phyloP scores from a whole-genome alignment of 2,329 filamentous ascomycete genomes.

The Talaromyces sp. region DNA sequence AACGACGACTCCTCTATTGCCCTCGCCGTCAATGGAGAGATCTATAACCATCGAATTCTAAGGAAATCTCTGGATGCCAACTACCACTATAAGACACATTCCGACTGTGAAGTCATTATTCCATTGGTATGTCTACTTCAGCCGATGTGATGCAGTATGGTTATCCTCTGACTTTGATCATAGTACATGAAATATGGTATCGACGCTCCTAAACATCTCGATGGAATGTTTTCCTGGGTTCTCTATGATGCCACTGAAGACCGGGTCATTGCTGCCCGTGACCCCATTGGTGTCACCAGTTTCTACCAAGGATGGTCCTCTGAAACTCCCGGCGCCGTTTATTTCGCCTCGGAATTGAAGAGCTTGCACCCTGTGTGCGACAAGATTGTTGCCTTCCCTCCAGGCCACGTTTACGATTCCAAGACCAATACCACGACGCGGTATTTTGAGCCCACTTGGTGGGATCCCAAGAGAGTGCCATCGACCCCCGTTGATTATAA shows the following conservation, averaged over 20 bases:
- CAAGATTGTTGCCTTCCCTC: slow-evolving; percentile 88
- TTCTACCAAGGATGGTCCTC: slow-evolving; percentile 95
- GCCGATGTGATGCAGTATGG: too few species aligned
- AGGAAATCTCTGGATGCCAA: slow-evolving; percentile 77
- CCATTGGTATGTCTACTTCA: slow-evolving; percentile 63
- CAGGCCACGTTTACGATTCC: slow-evolving; percentile 94
- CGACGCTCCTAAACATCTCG: slow-evolving; percentile 86
- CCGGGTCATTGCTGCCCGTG: slow-evolving; percentile 85
- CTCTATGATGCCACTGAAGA: slow-evolving; percentile 94
- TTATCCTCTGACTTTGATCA: not conserved
- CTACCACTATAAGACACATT: slow-evolving; percentile 98
- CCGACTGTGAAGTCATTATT: slow-evolving; percentile 98
- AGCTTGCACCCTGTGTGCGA: slow-evolving; percentile 90
- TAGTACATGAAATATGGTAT: slow-evolving; percentile 92
- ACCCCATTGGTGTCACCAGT: slow-evolving; percentile 94
- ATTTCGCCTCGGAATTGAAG: slow-evolving; percentile 97
- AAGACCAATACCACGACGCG: slow-evolving; percentile 76
- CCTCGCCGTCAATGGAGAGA: slow-evolving; percentile 97
- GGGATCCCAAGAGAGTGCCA: slow-evolving; percentile 75
- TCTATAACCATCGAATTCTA: slow-evolving; percentile 97
- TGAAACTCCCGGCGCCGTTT: slow-evolving; percentile 74
- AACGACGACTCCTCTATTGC: slow-evolving; percentile 84
- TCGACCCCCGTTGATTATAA: slow-evolving; percentile 77
- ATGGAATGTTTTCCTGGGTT: slow-evolving; percentile 99
- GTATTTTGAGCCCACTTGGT: slow-evolving; percentile 92